A percentile compares a stretch with the other conserved stretches of the same genome.
Conservation (phyloP, 164 flowering plant species). For the Macadamia integrifolia region DNA sequence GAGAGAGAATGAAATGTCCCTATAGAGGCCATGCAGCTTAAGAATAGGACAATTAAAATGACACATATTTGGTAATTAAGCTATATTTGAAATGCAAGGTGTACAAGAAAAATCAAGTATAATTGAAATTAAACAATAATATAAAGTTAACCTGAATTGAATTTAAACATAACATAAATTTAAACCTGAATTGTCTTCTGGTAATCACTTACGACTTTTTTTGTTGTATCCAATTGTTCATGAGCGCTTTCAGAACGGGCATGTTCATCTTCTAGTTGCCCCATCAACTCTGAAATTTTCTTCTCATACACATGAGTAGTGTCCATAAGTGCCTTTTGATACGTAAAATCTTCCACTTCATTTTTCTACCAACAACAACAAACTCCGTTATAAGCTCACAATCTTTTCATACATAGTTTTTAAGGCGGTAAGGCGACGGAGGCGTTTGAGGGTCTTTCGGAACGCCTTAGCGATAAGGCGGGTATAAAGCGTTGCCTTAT, state of each 20-base stretch:
- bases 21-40: no score
- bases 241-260: conserved; percentile 27
- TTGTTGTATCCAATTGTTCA: conserved; percentile 38
- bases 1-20: no score
- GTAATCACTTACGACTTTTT: conserved; percentile 35
- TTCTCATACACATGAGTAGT: conserved; percentile 63
- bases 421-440: no score
- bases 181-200: conserved; percentile 30
- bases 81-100: no score
- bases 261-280: conserved; percentile 49
- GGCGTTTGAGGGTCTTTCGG: no score
- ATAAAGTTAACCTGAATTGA: conserved; percentile 14
- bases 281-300: conserved; percentile 45
- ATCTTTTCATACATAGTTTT: not conserved
- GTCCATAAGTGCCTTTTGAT: conserved; percentile 60
- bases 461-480: no score
- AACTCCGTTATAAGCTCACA: conserved; percentile 12
- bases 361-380: conserved; percentile 39
- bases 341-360: conserved; percentile 49
- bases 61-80: no score
- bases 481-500: no score
- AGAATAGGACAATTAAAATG: no score
- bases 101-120: no score
- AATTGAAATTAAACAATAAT: not conserved
- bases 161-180: no score